Conservation (phyloP, 1,284 basidiomycete genomes). For the Marasmius tenuissimus region DNA sequence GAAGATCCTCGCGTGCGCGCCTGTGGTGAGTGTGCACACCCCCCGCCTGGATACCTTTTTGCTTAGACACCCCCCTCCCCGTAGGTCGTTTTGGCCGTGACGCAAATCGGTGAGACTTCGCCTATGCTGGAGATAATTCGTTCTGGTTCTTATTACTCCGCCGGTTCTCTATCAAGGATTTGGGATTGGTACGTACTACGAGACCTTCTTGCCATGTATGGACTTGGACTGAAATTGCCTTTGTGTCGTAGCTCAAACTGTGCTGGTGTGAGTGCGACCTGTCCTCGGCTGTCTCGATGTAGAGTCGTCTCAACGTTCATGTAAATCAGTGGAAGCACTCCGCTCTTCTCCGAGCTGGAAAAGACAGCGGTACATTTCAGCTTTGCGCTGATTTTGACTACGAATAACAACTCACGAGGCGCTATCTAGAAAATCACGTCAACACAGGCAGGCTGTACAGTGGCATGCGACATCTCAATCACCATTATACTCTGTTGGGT, state of each 20-base stretch:
- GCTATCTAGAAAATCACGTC: background rate
- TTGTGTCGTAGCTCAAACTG: slow-evolving; percentile 1
- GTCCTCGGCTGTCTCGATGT: background rate
- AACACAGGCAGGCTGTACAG: background rate
- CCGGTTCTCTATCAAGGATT: background rate
- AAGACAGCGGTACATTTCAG: background rate
- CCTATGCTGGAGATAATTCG: too few species aligned
- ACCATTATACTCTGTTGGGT: slow-evolving; percentile 1
- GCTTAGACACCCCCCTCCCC: background rate
- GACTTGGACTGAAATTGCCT: background rate
- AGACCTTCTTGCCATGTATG: background rate
- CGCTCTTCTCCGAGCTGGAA: background rate
- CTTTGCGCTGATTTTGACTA: background rate
- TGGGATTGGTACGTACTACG: slow-evolving; percentile 4
- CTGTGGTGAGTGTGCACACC: background rate
- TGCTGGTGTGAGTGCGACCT: background rate
- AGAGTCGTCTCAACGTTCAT: background rate
- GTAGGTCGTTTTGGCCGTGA: background rate
- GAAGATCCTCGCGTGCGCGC: background rate
- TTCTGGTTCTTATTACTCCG: background rate
- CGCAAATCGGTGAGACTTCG: background rate
- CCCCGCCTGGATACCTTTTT: background rate
- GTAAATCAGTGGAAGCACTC: background rate
- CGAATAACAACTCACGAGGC: background rate
- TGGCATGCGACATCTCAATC: slow-evolving; percentile 2